Conservation (phyloP, 2,329 filamentous ascomycete species). For the Pseudopithomyces chartarum region DNA sequence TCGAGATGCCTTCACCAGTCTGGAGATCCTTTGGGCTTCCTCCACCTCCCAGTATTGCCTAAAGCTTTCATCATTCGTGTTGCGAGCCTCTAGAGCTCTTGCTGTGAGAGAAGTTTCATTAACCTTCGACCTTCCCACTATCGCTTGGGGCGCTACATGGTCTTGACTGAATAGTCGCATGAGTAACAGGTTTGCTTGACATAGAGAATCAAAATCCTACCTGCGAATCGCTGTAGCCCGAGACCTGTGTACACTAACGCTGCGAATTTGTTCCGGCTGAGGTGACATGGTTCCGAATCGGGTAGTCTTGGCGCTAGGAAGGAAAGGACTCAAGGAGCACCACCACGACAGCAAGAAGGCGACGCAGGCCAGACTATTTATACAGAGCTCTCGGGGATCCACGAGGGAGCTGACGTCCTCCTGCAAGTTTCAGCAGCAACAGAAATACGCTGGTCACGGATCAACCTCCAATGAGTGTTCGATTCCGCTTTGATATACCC, state of each 20-base stretch:
- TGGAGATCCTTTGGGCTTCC: neutral
- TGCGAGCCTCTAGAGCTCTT: slow-evolving; percentile 1
- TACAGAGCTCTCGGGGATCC: neutral
- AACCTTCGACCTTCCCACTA: neutral
- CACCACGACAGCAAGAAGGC: neutral
- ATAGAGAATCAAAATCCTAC: too few relatives aligned
- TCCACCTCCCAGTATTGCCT: slow-evolving; percentile 5
- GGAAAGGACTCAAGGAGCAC: neutral
- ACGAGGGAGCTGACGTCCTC: neutral
- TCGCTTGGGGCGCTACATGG: too few relatives aligned
- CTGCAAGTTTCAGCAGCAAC: neutral
- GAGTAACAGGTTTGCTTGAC: neutral
- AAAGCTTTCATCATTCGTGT: neutral
- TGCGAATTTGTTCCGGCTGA: neutral
- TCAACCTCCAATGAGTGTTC: slow-evolving; percentile 2
- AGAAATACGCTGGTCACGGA: neutral
- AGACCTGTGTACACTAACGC: neutral
- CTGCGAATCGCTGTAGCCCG: neutral
- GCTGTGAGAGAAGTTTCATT: neutral
- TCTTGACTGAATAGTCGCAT: neutral
- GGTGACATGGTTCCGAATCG: neutral
- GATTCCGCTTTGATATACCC: neutral
- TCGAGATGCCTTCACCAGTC: slow-evolving; percentile 7
- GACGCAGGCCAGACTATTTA: neutral
- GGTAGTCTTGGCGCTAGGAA: neutral